Evolutionary conservation across 345 rosid species (phyloP).

Genomic region (Brassica juncea): DNA sequence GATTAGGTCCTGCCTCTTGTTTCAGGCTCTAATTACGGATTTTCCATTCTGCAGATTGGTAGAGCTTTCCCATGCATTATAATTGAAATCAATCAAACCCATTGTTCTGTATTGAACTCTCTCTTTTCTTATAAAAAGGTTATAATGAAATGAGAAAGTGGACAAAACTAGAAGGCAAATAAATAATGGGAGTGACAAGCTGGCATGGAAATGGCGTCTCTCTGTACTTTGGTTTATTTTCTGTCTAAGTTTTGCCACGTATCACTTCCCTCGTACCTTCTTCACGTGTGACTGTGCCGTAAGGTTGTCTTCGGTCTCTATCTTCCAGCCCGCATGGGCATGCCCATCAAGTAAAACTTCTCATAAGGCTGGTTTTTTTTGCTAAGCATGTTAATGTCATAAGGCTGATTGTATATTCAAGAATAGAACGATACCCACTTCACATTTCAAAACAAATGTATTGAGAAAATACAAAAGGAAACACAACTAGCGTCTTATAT

Average conservation of each 20-base stretch:
- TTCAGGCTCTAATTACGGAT: not conserved
- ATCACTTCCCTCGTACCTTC: slow-evolving; percentile 12
- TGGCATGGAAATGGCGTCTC: slow-evolving; percentile 29
- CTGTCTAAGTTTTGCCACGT: slow-evolving; percentile 7
- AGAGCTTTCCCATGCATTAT: not conserved
- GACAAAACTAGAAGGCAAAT: not conserved
- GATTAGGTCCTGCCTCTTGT: not conserved
- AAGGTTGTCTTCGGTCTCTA: not conserved
- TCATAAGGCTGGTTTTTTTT: not conserved
- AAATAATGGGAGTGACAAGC: slow-evolving; percentile 20
- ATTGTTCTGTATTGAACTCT: not conserved
- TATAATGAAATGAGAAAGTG: slow-evolving; percentile 15
- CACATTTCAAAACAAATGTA: not conserved
- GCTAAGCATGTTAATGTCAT: too few relatives aligned
- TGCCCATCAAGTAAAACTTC: slow-evolving; percentile 3
- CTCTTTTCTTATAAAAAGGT: not conserved
- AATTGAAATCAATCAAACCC: not conserved
- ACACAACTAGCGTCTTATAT: not conserved
- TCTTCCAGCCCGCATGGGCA: not conserved
- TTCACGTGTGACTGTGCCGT: slow-evolving; percentile 15
- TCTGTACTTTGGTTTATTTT: slow-evolving; percentile 11
- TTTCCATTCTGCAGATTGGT: not conserved
- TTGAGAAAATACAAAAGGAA: not conserved
- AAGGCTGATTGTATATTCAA: not conserved
- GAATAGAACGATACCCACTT: not conserved